These are phyloP conservation scores for Paramecium caudatum DNA, from an alignment of 73 alveolate genomes.

Conservation along the genomic window DNA sequence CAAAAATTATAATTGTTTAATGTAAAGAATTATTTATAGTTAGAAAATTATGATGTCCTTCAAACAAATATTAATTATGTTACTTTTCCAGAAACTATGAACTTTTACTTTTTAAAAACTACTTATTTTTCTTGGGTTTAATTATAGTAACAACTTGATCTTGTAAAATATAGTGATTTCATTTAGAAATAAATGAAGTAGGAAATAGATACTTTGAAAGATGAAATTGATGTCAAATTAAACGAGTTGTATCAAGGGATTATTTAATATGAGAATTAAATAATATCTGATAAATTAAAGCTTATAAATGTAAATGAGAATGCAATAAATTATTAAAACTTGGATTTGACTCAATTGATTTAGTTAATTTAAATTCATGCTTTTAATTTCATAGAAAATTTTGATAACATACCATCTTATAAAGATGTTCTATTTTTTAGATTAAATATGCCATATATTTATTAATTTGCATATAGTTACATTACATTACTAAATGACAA, in stretches of 20 bases:
- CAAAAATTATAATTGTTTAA: neutral
- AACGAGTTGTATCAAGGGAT: conserved; percentile 60
- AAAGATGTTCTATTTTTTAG: conserved; percentile 50
- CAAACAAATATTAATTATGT: conserved; percentile 53
- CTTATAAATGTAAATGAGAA: conserved; percentile 8
- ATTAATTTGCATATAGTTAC: conserved; percentile 32
- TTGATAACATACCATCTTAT: neutral
- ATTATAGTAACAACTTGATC: neutral
- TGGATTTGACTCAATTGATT: conserved; percentile 43
- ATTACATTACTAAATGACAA: conserved; percentile 40
- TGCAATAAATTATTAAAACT: neutral
- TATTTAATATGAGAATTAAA: conserved; percentile 54
- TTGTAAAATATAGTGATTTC: neutral
- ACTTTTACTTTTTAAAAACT: conserved; percentile 24
- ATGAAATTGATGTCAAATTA: neutral
- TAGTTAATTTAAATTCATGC: conserved; percentile 37
- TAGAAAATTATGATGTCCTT: conserved; percentile 35
- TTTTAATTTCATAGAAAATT: conserved; percentile 28
- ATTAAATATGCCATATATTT: conserved; percentile 4
- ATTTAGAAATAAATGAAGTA: neutral
- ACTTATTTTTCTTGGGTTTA: neutral
- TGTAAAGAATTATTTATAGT: neutral
- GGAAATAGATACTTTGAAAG: neutral
- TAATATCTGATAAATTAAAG: neutral
- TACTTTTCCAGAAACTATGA: conserved; percentile 56